Conservation (phyloP, 1,284 basidiomycete genomes). For the Boletellus deceptivus region DNA sequence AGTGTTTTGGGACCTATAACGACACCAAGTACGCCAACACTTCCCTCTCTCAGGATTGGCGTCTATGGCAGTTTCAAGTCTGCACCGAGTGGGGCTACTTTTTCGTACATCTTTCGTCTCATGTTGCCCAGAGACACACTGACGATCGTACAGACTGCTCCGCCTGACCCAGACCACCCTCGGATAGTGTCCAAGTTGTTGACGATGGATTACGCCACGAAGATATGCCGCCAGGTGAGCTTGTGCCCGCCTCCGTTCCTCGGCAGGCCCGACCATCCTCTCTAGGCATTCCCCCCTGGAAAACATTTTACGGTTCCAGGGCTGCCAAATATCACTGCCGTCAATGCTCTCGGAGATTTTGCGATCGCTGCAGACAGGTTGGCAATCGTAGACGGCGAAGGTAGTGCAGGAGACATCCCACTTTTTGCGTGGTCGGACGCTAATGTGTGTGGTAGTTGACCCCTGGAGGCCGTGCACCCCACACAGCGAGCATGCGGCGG, state of each 20-base stretch:
- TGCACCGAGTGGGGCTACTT: slow-evolving; percentile 97
- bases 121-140: background rate
- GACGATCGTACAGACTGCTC: slow-evolving; percentile 51
- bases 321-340: slow-evolving; percentile 74
- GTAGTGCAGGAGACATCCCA: slow-evolving; percentile 35
- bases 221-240: slow-evolving; percentile 73
- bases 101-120: slow-evolving; percentile 41
- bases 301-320: slow-evolving; percentile 69
- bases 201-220: slow-evolving; percentile 75
- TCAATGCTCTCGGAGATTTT: slow-evolving; percentile 80
- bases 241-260: background rate
- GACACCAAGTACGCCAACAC: slow-evolving; percentile 64
- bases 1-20: slow-evolving; percentile 88
- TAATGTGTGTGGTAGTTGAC: slow-evolving; percentile 53
- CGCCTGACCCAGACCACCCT: slow-evolving; percentile 60
- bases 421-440: background rate
- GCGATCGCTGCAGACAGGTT: slow-evolving; percentile 72
- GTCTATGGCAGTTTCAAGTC: slow-evolving; percentile 88
- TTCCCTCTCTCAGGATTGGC: slow-evolving; percentile 70
- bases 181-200: slow-evolving; percentile 74
- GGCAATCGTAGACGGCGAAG: slow-evolving; percentile 85
- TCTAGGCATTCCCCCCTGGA: slow-evolving; percentile 77
- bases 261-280: too few relatives aligned
- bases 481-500: slow-evolving; percentile 74
- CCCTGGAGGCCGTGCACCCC: slow-evolving; percentile 90